Percentiles rank a stretch among this genome's conserved stretches.
Conservation (phyloP, 495 filamentous ascomycete species). For the Cercophora newfieldiana region DNA sequence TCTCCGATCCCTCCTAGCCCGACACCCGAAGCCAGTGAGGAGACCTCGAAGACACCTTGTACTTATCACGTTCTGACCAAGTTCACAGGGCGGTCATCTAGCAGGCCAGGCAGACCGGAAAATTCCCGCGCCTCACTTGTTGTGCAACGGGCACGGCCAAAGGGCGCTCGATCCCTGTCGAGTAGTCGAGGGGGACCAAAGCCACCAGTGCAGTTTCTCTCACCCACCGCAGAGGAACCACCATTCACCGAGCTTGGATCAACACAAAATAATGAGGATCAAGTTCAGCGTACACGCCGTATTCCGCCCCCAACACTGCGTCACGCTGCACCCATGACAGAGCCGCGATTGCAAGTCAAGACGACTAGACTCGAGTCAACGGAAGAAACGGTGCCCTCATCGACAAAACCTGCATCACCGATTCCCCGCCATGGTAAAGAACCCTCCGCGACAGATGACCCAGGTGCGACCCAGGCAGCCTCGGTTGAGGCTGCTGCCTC, state of each 20-base stretch:
- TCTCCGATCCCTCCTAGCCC: conserved; percentile 35
- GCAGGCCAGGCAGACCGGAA: conserved; percentile 6
- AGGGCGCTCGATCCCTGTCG: conserved; percentile 20
- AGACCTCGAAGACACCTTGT: not conserved
- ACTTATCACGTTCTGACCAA: conserved; percentile 11
- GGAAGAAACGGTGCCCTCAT: not conserved
- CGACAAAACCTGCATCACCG: not conserved
- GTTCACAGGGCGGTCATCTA: conserved; percentile 16
- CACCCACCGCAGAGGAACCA: conserved; percentile 37
- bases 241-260: not conserved
- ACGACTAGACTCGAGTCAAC: not conserved
- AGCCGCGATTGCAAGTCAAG: conserved; percentile 8
- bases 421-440: not conserved
- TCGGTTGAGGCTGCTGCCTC: not conserved
- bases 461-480: not conserved
- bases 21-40: conserved; percentile 30
- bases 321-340: not conserved
- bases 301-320: not conserved
- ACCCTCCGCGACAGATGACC: not conserved
- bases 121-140: conserved; percentile 17
- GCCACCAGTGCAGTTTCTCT: conserved; percentile 28
- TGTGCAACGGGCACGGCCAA: conserved; percentile 30
- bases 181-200: conserved; percentile 5
- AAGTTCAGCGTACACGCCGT: not conserved
- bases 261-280: not conserved